Evolutionary conservation across 176 grass and related monocot species (phyloP), one percentile per base, ranked within the genome.

Genomic region (Saccharum officinarum): DNA sequence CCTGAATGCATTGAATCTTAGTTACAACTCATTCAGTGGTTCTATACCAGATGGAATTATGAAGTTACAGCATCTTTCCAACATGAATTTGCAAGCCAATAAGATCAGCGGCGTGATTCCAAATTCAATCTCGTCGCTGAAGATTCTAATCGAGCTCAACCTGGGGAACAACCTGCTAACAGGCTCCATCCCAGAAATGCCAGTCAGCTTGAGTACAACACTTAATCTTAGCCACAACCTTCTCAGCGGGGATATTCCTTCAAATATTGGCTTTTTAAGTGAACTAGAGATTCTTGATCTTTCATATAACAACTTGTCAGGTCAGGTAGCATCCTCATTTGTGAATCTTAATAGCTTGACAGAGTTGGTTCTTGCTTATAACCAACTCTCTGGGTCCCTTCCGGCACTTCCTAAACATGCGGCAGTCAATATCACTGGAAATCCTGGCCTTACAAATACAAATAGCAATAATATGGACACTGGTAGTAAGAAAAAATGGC

Each of bases 221-320:
- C 85, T 98, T 37, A 89, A 98, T 88, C 90, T 98, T 65, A 94
- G 91, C 14, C 72, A 90, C 25, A 98, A 98, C 39, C 0, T 7
- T 37, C 78, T 98, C 11, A 78, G 3, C 9, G 96, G 96, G 0
- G 4, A 10, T 57, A 87, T 98, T 83, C 91, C 91, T 50, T 70
- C 80, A 25, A 66, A 33, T 49, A 46, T 95, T 8, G 22, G 1
- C 4, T 13, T 0, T 1, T 71, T 91, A 5, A 0, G 0, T 18
- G 36, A 76, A 2, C 50, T 95, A 54, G 89, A 98, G 78, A 37
- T 92, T 40, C 89, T 98, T 89, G 93, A 98, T 91, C 94, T 98
- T 81, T 98, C 96, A 28, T 17, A 92, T 88, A 98, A 98, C 22
- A 3, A 79, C 15, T 67, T 98, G 31, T 94, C 42, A 11, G 44